Base-by-base conservation (phyloP, 129 eudicot genomes). In the Pittosporum tobira region DNA sequence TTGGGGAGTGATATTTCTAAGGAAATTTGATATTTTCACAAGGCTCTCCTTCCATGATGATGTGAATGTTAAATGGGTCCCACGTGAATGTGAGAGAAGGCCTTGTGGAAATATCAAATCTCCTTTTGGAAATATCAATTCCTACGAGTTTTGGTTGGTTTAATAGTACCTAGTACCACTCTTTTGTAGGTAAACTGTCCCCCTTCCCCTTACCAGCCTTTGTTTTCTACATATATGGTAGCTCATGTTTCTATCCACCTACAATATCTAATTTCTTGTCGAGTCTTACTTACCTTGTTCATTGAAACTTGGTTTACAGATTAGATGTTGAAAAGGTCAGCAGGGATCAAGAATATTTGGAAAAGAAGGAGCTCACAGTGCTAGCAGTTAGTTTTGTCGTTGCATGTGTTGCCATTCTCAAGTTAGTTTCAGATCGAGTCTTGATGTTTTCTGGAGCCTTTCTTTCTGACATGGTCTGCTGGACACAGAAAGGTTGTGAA, bases 311-410 rank as follows among this genome's bases (percentile, higher is more conserved):
- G 15, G 0, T 45, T 20, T 75, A 70, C 84, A 91, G 99, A 74
- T 73, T 63, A 56, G 83, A 74, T 26, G 65, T 91, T n/a, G 80
- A 81, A 61, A 83, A 87, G 64, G 71, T 91, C 40, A 57, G 73
- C 34, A 73, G 54, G 1, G 88, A 86, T 59, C 99, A 91, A 75
- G 81, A 72, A 51, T 71, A 61, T 37, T 37, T 87, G 78, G 96
- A 81, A 25, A 83, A 78, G 70, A 84, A 82, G 24, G 96, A 81
- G 88, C 64, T 83, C 15, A 79, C 81, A 0, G 69, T 87, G 26
- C 44, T 91, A 58, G 64, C 82, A 51, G 72, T 86, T 64, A 64
- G 79, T 47, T 72, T 91, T 57, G 64, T 71, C 44, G 81, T 91
- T 47, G 73, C 74, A 12, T 80, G 75, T 48, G 54, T 81, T 12